Base-by-base conservation (phyloP, 306 rosid genomes). In the Castanea mollissima region DNA sequence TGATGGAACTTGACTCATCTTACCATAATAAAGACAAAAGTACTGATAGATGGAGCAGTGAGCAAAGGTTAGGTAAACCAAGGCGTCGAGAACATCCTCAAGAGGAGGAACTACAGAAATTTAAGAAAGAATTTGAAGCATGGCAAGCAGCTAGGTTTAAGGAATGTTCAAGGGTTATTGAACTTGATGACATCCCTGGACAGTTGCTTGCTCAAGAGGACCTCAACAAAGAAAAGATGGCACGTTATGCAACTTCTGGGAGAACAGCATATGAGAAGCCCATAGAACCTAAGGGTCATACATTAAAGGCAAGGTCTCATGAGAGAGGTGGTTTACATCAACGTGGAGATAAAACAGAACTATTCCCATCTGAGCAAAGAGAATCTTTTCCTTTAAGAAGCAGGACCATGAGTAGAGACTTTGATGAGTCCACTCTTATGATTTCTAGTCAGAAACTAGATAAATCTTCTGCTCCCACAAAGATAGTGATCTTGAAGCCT, bases 51-150 rank as follows among this genome's bases (percentile, higher is more conserved):
- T 91, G 90, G 96, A 78, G 38, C 49, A 74, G 71, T 56, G 65
- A 57, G 71, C 81, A 57, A 74, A 85, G 83, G 79, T 73, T 82
- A 27, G 97, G 90, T 60, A 82, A 87, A 77, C 88, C 90, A 52
- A 87, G 82, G 82, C 92, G 84, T 32, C 85, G 89, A 63, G 99
- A 91, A 58, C 99, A 96, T 90, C 99, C 98, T 72, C 99, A 93
- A 79, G 99, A 96, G 79, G 93, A 96, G 87, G 98, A 91, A 81
- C 85, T 96, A 59, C 96, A 91, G 80, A 93, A 88, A 84, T 96
- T 96, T 80, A 91, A 91, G 91, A 93, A 88, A 87, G 99, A 96
- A 79, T 96, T 91, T 82, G 99, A 91, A 88, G 97, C 93, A 69
- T 96, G 88, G 87, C 99, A 93, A 79, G 91, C 97, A 60, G 88